Evolutionary conservation across 495 filamentous ascomycete genomes (phyloP).

Genomic region (Annulohypoxylon maeteangense): DNA sequence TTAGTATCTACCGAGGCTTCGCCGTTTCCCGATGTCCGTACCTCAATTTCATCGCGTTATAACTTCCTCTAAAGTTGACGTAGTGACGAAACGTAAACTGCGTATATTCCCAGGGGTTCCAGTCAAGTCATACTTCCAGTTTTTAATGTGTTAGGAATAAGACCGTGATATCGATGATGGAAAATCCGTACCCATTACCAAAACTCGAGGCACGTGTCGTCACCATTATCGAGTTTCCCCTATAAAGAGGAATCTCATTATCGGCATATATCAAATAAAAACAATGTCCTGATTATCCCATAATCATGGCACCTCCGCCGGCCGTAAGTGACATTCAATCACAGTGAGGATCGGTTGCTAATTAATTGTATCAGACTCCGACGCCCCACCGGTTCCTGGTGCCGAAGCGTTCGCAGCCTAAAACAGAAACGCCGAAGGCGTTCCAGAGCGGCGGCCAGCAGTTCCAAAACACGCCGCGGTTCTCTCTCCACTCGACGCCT

Average conservation of each 20-base stretch:
- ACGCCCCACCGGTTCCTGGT: slow-evolving; percentile 56
- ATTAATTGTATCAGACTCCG: slow-evolving; percentile 48
- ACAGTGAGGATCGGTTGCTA: not conserved
- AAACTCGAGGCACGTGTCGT: not conserved
- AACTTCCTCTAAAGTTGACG: not conserved
- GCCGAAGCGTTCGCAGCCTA: slow-evolving; percentile 51
- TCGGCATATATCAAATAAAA: not conserved
- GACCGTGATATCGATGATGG: not conserved
- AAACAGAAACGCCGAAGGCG: slow-evolving; percentile 47
- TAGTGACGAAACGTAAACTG: too few relatives aligned
- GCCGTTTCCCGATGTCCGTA: too few relatives aligned
- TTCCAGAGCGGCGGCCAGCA: slow-evolving; percentile 43
- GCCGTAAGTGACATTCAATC: slow-evolving; percentile 30
- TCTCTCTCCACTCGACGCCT: slow-evolving; percentile 48
- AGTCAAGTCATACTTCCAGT: not conserved
- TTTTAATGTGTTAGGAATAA: too few relatives aligned
- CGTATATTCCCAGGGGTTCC: not conserved
- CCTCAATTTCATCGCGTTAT: too few relatives aligned
- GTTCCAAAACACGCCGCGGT: slow-evolving; percentile 57
- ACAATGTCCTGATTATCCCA: not conserved
- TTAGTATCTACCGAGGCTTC: not conserved
- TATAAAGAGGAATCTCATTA: not conserved
- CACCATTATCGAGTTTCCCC: not conserved
- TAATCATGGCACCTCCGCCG: slow-evolving; percentile 41
- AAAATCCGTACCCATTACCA: not conserved